Percentiles rank a stretch among this genome's conserved stretches.
Conservation (phyloP, 768 basidiomycete species). For the Suillus cothurnatus region DNA sequence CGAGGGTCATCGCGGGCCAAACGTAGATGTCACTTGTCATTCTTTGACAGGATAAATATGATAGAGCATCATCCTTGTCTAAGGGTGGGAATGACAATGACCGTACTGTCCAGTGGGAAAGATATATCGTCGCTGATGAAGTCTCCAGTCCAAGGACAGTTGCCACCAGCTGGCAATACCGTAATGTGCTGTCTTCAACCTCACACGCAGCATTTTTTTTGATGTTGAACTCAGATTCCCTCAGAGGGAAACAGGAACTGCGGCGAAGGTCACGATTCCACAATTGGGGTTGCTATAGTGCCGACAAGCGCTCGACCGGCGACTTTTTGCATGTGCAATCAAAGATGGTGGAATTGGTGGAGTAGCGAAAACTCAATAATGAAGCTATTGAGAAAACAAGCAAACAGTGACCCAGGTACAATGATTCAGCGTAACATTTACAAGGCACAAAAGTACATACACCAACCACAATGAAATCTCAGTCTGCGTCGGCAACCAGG, state of each 20-base stretch:
- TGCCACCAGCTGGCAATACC: background rate
- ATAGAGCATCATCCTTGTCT: background rate
- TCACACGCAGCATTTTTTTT: background rate
- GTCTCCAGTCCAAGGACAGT: background rate
- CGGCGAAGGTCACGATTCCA: background rate
- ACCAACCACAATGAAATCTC: constrained; percentile 10
- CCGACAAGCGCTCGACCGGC: background rate
- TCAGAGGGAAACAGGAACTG: background rate
- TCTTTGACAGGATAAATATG: background rate
- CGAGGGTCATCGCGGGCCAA: background rate
- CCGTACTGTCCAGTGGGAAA: background rate
- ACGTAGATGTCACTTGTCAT: background rate
- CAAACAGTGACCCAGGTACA: background rate
- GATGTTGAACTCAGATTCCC: background rate
- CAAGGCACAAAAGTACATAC: background rate
- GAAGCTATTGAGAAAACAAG: background rate
- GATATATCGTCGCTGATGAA: background rate
- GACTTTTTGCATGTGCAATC: background rate
- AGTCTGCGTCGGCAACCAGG: constrained; percentile 59
- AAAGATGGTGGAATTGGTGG: background rate
- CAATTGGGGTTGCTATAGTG: background rate
- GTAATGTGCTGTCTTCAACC: background rate
- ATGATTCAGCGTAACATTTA: background rate
- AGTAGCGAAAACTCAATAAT: background rate
- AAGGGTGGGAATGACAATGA: background rate